These are phyloP conservation scores for Chrysophaeum taylorii DNA, from an alignment of 352 stramenopile species.

Conservation along the genomic window DNA sequence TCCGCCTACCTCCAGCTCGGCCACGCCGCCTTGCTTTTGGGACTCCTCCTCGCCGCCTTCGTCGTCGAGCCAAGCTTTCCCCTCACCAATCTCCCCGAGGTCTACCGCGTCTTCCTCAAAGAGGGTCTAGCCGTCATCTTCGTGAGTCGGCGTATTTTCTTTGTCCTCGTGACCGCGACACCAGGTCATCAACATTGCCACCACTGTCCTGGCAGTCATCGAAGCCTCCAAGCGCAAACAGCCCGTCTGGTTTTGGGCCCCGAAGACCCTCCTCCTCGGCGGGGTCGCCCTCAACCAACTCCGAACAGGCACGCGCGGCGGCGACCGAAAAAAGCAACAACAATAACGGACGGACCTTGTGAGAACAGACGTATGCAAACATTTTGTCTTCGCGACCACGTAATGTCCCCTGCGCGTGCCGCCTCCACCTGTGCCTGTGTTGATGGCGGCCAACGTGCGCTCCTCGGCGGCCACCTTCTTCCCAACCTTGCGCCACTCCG, in stretches of 20 bases:
- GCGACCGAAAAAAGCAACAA: not conserved
- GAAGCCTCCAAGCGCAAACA: not conserved
- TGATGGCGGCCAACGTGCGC: too few relatives aligned
- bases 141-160: not conserved
- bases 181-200: not conserved
- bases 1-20: constrained; percentile 11
- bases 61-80: not conserved
- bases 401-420: too few relatives aligned
- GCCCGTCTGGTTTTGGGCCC: not conserved
- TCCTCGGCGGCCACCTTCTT: too few relatives aligned
- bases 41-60: not conserved
- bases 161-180: not conserved
- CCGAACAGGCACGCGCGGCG: not conserved
- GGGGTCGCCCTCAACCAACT: constrained; percentile 8
- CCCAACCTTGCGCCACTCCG: too few relatives aligned
- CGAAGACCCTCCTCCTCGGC: constrained; percentile 1
- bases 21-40: not conserved
- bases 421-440: too few relatives aligned
- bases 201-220: not conserved
- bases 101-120: constrained; percentile 2
- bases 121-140: not conserved
- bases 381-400: too few relatives aligned
- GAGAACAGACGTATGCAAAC: too few relatives aligned
- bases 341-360: too few relatives aligned
- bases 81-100: constrained; percentile 1